phyloP scores from a whole-genome alignment of 2,329 filamentous ascomycete species.

The Diaporthe ampelina region DNA sequence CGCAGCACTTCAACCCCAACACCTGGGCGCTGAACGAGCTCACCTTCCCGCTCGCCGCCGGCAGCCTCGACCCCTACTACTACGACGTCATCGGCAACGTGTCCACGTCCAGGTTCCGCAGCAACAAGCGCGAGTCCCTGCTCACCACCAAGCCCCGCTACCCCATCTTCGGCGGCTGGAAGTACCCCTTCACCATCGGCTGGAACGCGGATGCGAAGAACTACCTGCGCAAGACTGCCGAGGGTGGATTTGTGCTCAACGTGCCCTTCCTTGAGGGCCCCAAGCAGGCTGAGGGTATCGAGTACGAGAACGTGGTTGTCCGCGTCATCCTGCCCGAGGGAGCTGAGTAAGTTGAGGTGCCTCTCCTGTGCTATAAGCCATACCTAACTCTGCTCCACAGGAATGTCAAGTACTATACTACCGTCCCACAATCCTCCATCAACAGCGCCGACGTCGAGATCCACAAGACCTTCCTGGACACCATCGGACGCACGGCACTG shows the following conservation, averaged over 20 bases:
- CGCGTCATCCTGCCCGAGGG: conserved; percentile 93
- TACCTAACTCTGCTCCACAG: conserved; percentile 66
- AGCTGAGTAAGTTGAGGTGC: conserved; percentile 73
- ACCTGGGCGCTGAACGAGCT: conserved; percentile 86
- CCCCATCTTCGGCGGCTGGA: conserved; percentile 98
- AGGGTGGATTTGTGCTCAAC: conserved; percentile 85
- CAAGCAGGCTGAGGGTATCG: conserved; percentile 85
- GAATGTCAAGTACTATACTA: conserved; percentile 83
- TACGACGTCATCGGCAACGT: conserved; percentile 97
- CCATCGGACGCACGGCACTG: conserved; percentile 86
- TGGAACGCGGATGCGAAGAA: conserved; percentile 90
- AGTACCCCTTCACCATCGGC: conserved; percentile 95
- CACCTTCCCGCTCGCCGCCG: conserved; percentile 82
- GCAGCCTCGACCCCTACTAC: conserved; percentile 91
- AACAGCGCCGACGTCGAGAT: conserved; percentile 70
- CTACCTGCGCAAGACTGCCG: conserved; percentile 77
- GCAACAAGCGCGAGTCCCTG: conserved; percentile 80
- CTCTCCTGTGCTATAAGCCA: not conserved
- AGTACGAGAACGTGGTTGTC: conserved; percentile 85
- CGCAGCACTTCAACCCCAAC: conserved; percentile 81
- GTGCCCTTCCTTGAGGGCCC: conserved; percentile 95
- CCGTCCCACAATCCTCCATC: conserved; percentile 75
- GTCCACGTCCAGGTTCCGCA: conserved; percentile 90
- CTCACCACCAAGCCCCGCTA: conserved; percentile 95
- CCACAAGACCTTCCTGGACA: conserved; percentile 96